These are phyloP conservation scores for Trichoderma gracile DNA, from an alignment of 2,329 filamentous ascomycete species.

Conservation along the genomic window DNA sequence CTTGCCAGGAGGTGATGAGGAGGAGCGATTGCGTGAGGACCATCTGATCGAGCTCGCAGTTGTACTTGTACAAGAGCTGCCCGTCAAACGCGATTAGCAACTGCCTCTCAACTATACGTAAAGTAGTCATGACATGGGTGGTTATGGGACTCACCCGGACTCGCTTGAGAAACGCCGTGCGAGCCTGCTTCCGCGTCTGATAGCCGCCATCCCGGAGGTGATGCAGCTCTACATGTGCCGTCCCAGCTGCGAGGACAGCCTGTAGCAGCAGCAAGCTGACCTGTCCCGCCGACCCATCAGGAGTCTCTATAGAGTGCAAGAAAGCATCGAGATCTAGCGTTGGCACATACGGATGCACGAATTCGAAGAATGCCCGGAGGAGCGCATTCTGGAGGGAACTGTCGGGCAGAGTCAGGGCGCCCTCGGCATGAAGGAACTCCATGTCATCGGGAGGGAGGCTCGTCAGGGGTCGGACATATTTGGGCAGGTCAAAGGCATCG, in stretches of 20 bases:
- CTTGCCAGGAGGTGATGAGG: constrained; percentile 20
- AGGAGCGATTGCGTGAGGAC: constrained; percentile 18
- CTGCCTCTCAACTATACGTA: not conserved
- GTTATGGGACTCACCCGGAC: not conserved
- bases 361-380: constrained; percentile 17
- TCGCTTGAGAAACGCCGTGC: constrained; percentile 8
- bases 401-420: constrained; percentile 13
- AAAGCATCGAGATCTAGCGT: constrained; percentile 19
- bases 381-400: constrained; percentile 2
- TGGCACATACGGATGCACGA: constrained; percentile 10
- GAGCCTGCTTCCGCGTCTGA: constrained; percentile 11
- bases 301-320: constrained; percentile 6
- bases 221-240: constrained; percentile 16
- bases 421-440: constrained; percentile 8
- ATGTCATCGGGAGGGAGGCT: constrained; percentile 20
- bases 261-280: constrained; percentile 14
- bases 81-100: not conserved
- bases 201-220: constrained; percentile 4
- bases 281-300: constrained; percentile 14
- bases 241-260: constrained; percentile 13
- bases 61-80: constrained; percentile 13
- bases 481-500: not conserved
- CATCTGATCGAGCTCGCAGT: constrained; percentile 22
- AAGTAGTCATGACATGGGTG: too few relatives aligned
- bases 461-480: constrained; percentile 11